phyloP scores from a whole-genome alignment of 1,139 yeast species.

The Candida dubliniensis region DNA sequence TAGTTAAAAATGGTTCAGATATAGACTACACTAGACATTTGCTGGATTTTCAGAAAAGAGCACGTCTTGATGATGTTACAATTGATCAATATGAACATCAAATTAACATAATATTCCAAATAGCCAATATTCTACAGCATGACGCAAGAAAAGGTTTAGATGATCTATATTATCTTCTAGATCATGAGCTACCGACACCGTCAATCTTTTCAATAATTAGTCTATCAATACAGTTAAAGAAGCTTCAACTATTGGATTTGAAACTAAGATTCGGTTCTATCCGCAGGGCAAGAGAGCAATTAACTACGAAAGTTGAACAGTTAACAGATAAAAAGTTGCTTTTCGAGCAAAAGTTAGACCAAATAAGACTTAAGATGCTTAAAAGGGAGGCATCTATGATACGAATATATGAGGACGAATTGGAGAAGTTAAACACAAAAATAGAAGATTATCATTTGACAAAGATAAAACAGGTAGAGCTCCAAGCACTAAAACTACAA shows the following conservation, averaged over 20 bases:
- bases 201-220: constrained; percentile 32
- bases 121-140: constrained; percentile 15
- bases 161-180: constrained; percentile 6
- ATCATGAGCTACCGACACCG: constrained; percentile 23
- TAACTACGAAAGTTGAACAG: constrained; percentile 18
- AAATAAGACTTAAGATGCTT: constrained; percentile 8
- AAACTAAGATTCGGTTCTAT: constrained; percentile 26
- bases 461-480: constrained; percentile 28
- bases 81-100: constrained; percentile 13
- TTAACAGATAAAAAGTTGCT: constrained; percentile 14
- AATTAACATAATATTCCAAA: constrained; percentile 30
- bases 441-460: constrained; percentile 20
- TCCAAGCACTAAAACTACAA: constrained; percentile 30
- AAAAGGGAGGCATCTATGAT: constrained; percentile 14
- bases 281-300: constrained; percentile 18
- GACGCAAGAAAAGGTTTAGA: constrained; percentile 7
- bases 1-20: neutral
- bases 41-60: constrained; percentile 8
- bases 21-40: constrained; percentile 1
- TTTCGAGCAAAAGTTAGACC: constrained; percentile 7
- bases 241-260: constrained; percentile 33
- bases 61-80: constrained; percentile 10
- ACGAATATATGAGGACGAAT: constrained; percentile 10
- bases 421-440: constrained; percentile 14
- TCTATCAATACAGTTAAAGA: constrained; percentile 44